phyloP scores from a whole-genome alignment of 306 rosid genomes.

The Hippophae rhamnoides region DNA sequence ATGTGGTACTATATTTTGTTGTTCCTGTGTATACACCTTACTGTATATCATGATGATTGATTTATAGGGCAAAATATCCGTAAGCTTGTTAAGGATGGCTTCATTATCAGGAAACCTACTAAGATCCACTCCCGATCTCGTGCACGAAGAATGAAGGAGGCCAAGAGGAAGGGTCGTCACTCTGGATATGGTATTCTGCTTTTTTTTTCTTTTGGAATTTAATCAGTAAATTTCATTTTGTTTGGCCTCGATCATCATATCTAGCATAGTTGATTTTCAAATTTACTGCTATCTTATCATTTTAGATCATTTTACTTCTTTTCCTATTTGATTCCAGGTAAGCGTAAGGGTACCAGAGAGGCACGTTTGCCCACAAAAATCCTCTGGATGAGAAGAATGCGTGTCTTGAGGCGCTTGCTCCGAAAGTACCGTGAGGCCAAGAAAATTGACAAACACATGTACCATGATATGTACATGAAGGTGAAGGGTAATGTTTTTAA shows the following conservation, averaged over 20 bases:
- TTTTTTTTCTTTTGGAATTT: background rate
- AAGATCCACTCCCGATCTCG: conserved; percentile 96
- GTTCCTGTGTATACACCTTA: background rate
- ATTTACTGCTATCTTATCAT: too few species aligned
- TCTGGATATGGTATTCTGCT: conserved; percentile 69
- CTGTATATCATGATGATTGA: background rate
- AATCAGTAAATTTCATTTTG: background rate
- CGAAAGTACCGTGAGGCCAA: conserved; percentile 38
- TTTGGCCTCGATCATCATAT: background rate
- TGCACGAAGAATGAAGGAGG: conserved; percentile 85
- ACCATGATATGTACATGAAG: conserved; percentile 47
- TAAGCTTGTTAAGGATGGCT: conserved; percentile 95
- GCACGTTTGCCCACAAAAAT: conserved; percentile 52
- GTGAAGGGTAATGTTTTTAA: conserved; percentile 45
- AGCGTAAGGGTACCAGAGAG: conserved; percentile 58
- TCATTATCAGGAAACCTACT: conserved; percentile 84
- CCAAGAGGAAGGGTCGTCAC: conserved; percentile 95
- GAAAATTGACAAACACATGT: conserved; percentile 42
- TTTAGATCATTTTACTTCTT: background rate
- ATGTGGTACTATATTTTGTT: background rate
- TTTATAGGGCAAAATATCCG: conserved; percentile 76
- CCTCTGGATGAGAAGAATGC: conserved; percentile 55
- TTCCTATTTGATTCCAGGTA: conserved; percentile 24
- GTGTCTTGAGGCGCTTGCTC: conserved; percentile 41
- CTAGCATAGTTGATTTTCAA: background rate